These are phyloP conservation scores for Emmonsiellopsis sp. DNA, from an alignment of 2,329 filamentous ascomycete species.

Conservation along the genomic window DNA sequence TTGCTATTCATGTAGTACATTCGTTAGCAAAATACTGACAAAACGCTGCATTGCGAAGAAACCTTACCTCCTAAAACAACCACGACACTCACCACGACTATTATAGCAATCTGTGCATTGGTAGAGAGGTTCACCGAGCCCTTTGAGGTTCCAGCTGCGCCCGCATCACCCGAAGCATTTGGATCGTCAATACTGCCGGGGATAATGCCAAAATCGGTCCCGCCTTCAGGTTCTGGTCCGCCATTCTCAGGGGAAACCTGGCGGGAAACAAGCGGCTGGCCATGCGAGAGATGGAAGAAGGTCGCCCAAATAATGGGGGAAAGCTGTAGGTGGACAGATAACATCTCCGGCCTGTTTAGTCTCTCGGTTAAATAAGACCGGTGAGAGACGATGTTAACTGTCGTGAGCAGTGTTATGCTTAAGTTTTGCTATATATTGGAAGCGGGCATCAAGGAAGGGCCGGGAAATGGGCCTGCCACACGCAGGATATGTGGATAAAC, in stretches of 20 bases:
- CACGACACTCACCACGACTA: conserved; percentile 59
- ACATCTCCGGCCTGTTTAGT: background rate
- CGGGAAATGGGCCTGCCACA: too few species aligned
- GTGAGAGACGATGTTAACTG: background rate
- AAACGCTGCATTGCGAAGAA: background rate
- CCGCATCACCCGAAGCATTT: conserved; percentile 43
- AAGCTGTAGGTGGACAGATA: background rate
- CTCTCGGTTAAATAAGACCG: background rate
- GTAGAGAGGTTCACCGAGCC: conserved; percentile 55
- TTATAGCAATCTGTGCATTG: conserved; percentile 64
- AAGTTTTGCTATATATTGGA: too few species aligned
- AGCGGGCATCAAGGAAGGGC: too few species aligned
- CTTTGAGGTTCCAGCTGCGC: conserved; percentile 55
- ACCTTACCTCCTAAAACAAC: conserved; percentile 59
- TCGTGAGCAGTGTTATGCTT: too few species aligned
- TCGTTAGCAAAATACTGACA: background rate
- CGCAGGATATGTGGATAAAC: background rate
- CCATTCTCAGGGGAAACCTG: background rate
- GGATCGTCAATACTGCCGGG: conserved; percentile 16
- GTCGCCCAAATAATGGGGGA: background rate
- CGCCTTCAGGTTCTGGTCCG: background rate
- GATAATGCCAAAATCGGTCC: background rate
- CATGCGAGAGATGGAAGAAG: background rate
- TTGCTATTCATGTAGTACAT: conserved; percentile 37
- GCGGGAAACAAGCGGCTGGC: background rate